Percentiles rank a stretch among this genome's conserved stretches.
Conservation (phyloP, 257 asterid species). For the Primulina tabacum region DNA sequence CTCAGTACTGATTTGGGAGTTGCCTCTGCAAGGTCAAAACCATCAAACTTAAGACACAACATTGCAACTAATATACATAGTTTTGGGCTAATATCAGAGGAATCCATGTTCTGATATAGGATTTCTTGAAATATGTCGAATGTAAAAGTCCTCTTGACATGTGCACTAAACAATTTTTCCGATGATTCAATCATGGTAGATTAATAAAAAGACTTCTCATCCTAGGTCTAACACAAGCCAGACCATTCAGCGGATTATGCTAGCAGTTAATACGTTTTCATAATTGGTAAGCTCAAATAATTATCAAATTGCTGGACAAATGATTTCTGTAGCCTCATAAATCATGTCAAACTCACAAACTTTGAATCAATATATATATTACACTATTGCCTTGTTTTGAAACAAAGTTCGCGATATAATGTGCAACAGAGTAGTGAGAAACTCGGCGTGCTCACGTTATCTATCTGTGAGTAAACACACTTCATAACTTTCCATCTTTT, state of each 20-base stretch:
- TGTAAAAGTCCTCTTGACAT: no score
- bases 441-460: no score
- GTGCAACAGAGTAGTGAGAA: background rate
- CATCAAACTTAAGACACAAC: conserved; percentile 3
- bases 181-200: no score
- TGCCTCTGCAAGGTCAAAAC: conserved; percentile 60
- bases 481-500: no score
- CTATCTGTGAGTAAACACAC: no score
- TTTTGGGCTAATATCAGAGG: background rate
- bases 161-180: no score
- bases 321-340: background rate
- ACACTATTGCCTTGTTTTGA: background rate
- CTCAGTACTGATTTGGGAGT: conserved; percentile 90
- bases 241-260: background rate
- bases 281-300: no score
- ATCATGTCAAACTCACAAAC: background rate
- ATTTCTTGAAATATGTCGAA: no score
- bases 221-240: no score
- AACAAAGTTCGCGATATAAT: background rate
- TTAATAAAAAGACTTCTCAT: no score
- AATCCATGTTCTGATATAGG: background rate
- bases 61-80: background rate
- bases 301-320: background rate
- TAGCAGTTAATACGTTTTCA: background rate
- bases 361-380: no score